These are phyloP conservation scores for Cyberlindnera xylosilytica DNA, from an alignment of 805 yeast species.

Conservation along the genomic window DNA sequence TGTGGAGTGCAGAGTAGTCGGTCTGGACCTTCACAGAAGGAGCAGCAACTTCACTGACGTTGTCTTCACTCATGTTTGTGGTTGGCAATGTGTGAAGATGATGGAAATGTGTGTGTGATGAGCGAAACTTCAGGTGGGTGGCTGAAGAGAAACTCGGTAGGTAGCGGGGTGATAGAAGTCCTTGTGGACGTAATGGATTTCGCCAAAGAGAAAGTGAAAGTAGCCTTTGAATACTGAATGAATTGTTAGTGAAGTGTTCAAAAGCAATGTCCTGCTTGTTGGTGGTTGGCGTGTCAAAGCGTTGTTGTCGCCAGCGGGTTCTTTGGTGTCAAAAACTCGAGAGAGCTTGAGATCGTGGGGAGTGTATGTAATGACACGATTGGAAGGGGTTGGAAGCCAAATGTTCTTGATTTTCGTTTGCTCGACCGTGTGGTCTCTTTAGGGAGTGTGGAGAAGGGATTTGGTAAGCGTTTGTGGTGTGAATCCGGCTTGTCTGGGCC, in stretches of 20 bases:
- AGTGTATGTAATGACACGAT: no score
- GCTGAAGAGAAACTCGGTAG: conserved; percentile 1
- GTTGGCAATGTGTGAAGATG: conserved; percentile 3
- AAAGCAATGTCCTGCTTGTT: not conserved
- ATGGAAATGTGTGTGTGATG: conserved; percentile 1
- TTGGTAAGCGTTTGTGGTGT: not conserved
- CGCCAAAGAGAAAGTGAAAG: conserved; percentile 12
- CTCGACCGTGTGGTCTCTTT: no score
- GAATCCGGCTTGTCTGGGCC: not conserved
- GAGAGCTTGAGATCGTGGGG: no score
- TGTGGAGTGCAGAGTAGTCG: conserved; percentile 34
- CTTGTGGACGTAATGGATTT: conserved; percentile 11
- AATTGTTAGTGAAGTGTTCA: conserved; percentile 2
- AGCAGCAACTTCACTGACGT: conserved; percentile 34
- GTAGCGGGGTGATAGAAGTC: conserved; percentile 8
- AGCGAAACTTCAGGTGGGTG: conserved; percentile 3
- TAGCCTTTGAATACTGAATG: conserved; percentile 19
- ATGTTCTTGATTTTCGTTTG: no score
- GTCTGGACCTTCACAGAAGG: conserved; percentile 26
- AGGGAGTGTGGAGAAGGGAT: no score
- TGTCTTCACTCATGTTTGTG: conserved; percentile 38
- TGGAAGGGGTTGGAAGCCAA: no score
- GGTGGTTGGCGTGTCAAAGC: not conserved
- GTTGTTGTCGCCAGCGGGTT: no score
- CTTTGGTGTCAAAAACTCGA: not conserved